Base-by-base conservation (phyloP, 2,329 filamentous ascomycete species). In the Trichoderma oligosporum region DNA sequence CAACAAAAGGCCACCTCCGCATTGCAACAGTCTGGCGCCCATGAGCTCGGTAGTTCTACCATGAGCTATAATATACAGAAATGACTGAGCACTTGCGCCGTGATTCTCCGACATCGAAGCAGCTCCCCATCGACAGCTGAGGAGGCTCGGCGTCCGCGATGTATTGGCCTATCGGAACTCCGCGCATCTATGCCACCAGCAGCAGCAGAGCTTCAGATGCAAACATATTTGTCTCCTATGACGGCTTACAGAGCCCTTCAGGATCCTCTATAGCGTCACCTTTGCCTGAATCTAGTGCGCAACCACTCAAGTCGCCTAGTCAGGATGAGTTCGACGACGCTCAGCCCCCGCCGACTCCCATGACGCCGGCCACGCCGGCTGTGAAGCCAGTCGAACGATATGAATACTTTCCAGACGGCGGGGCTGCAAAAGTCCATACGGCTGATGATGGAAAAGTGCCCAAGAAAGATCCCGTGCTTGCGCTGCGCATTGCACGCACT, bases 141-240 rank as follows among this genome's bases (percentile, higher is more conserved):
- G 61, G 63, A 63, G 65, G 61, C 63, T 57, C 41, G 63, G 61
- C 63, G 60, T 61, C 58, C 69, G 78, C 76, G 79, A 95, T 94
- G 90, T 95, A 95, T 81, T 95, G 90, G 90, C 90, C 90, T 68
- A 83, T 91, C 73, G 89, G 88, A 73, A 89, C 89, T 71, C 89
- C 90, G 69, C 85, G 86, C 71, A 85, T 92, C 71, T 93, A 90
- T 77, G 86, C 89, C 69, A 88, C 88, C 66, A 88, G 81, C 76
- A 89, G 84, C 74, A 82, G 81, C 68, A 79, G 80, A 70, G 73
- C 78, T 64, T 73, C 78, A 56, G 72, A 74, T 56, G 72, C 78
- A 63, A 79, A 76, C 61, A 70, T 79, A 57, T 74, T 80, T 61
- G 73, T 83, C 60, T 82, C 80, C 53, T 80, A 86, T 63, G 82